Evolutionary conservation across 768 basidiomycete species (phyloP), one percentile per base, ranked within the genome.

Genomic region (Collybia sordida): DNA sequence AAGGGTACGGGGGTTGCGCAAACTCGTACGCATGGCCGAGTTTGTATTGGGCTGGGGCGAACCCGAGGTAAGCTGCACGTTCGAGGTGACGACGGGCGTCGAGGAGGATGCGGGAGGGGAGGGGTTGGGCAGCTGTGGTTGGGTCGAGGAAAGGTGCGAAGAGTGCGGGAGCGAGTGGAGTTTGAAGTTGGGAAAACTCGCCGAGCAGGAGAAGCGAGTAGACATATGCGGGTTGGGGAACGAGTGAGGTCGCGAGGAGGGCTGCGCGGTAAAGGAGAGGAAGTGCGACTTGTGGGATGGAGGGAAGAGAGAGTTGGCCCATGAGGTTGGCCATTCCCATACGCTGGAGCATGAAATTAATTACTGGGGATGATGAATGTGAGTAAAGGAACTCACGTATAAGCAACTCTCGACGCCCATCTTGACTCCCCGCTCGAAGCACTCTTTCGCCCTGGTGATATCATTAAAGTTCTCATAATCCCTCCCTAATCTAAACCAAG

Each of bases 381-480:
- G 31, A 2, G 28, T 4, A 39, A 42, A 28, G 50, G 22, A 8
- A 68, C 87, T 58, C 59, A 89, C 91, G 64, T 96, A 95, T 49
- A 85, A 73, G 65, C 88, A 93, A 42, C 85, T 84, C 55, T 86
- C 89, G 38, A 93, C 90, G 27, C 80, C 81, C 21, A 78, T 71
- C 58, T 83, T 83, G 40, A 83, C 79, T 1, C 95, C 95, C 6
- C 88, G 80, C 56, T 92, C 88, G 60, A 93, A 97, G 64, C 93
- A 95, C 22, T 92, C 90, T 53, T 72, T 82, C 1, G 95, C 94
- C 37, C 86, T 81, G 0, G 66, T 56, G 1, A 78, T 44, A 63
- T 98, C 93, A 19, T 84, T 85, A 53, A 90, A 93, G 39, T 82
- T 84, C 70, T 98, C 95, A 61, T 98, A 97, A 53, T 96, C 95